A percentile compares a stretch with the other conserved stretches of the same genome.
phyloP scores from a whole-genome alignment of 768 basidiomycete genomes.

The Psilocybe cubensis region DNA sequence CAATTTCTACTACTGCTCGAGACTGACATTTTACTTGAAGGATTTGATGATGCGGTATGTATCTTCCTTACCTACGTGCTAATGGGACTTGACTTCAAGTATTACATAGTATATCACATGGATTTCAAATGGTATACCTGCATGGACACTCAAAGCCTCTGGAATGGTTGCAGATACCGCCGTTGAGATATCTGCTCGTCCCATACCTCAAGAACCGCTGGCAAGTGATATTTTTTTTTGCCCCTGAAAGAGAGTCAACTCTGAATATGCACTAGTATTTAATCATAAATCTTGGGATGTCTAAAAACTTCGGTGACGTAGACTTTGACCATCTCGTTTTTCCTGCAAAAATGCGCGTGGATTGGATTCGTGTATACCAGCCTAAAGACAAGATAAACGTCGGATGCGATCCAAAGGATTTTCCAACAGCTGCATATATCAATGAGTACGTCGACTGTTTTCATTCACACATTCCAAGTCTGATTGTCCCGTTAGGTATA shows the following conservation, averaged over 20 bases:
- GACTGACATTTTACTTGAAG: constrained; percentile 8
- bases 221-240: constrained; percentile 34
- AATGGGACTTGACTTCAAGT: not conserved
- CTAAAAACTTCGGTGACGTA: constrained; percentile 71
- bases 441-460: constrained; percentile 47
- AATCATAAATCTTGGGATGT: constrained; percentile 86
- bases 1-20: not conserved
- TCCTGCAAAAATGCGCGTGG: constrained; percentile 76
- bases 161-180: constrained; percentile 60
- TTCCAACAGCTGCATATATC: constrained; percentile 86
- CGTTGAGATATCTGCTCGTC: constrained; percentile 67
- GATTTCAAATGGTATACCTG: constrained; percentile 62
- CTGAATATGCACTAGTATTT: constrained; percentile 59
- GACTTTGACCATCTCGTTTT: constrained; percentile 74
- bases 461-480: not conserved
- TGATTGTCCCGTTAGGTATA: too few relatives aligned
- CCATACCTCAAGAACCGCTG: constrained; percentile 86
- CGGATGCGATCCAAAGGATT: constrained; percentile 81
- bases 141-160: constrained; percentile 71
- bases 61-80: not conserved
- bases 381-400: constrained; percentile 68
- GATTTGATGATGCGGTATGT: constrained; percentile 24
- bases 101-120: constrained; percentile 72
- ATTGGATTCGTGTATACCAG: constrained; percentile 94
- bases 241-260: not conserved